These are phyloP conservation scores for Sarocladium brachiariae DNA, from an alignment of 2,329 filamentous ascomycete species.

Conservation along the genomic window DNA sequence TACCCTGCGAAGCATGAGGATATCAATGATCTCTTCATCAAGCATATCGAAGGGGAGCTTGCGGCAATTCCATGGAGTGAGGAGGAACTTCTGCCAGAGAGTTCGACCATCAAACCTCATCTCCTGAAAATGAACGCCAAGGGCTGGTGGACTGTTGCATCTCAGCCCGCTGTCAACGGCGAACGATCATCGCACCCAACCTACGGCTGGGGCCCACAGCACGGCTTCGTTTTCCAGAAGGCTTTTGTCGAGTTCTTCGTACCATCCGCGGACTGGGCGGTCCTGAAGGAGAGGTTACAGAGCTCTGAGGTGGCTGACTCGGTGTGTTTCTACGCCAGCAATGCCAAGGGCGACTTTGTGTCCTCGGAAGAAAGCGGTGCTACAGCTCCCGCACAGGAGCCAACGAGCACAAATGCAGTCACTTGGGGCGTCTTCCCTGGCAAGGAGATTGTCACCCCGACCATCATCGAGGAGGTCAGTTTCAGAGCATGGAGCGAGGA, in stretches of 20 bases:
- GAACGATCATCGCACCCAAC: slow-evolving; percentile 66
- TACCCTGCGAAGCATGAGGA: slow-evolving; percentile 63
- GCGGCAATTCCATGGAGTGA: slow-evolving; percentile 89
- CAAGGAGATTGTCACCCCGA: slow-evolving; percentile 93
- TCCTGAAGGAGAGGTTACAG: slow-evolving; percentile 55
- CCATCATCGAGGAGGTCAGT: slow-evolving; percentile 91
- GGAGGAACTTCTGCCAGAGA: slow-evolving; percentile 78
- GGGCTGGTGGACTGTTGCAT: slow-evolving; percentile 95
- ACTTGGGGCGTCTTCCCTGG: slow-evolving; percentile 95
- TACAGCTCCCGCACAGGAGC: slow-evolving; percentile 5
- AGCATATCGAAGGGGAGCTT: slow-evolving; percentile 73
- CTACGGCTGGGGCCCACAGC: slow-evolving; percentile 88
- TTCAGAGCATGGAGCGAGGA: slow-evolving; percentile 94
- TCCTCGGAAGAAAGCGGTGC: slow-evolving; percentile 51
- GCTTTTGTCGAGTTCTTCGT: slow-evolving; percentile 97
- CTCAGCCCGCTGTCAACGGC: slow-evolving; percentile 89
- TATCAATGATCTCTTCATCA: slow-evolving; percentile 72
- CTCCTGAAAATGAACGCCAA: slow-evolving; percentile 69
- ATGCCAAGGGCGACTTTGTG: slow-evolving; percentile 68
- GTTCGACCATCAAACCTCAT: slow-evolving; percentile 68
- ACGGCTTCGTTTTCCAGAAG: slow-evolving; percentile 97
- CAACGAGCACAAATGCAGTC: slow-evolving; percentile 74
- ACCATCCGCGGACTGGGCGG: slow-evolving; percentile 62
- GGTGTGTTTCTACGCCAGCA: slow-evolving; percentile 84
- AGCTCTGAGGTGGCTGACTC: slow-evolving; percentile 51